These are phyloP conservation scores for Cucurbita argyrosperma DNA, from an alignment of 306 rosid genomes.

Conservation along the genomic window DNA sequence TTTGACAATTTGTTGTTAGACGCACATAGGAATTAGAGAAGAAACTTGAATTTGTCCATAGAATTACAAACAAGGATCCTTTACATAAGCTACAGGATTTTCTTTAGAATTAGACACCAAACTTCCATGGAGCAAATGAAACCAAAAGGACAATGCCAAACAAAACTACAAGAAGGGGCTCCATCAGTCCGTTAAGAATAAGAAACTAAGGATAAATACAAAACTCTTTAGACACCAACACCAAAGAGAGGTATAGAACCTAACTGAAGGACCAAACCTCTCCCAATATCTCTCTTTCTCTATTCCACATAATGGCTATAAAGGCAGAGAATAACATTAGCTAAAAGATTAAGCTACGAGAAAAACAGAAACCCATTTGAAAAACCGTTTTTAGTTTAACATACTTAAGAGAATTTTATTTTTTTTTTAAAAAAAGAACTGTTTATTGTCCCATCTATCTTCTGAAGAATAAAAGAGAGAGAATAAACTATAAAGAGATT, in stretches of 20 bases:
- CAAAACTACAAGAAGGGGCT: background rate
- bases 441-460: background rate
- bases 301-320: background rate
- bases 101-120: background rate
- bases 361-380: background rate
- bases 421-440: background rate
- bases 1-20: background rate
- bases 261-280: background rate
- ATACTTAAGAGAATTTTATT: background rate
- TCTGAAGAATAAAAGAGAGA: slow-evolving; percentile 4
- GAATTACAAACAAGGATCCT: background rate
- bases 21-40: background rate
- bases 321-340: background rate
- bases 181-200: background rate
- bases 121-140: background rate
- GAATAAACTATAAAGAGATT: background rate
- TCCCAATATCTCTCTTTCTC: background rate
- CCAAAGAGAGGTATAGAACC: background rate
- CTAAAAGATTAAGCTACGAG: background rate
- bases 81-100: background rate
- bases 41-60: background rate
- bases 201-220: background rate
- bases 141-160: background rate
- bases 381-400: background rate
- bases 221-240: background rate